Percentiles rank a stretch among this genome's conserved stretches.
Conservation (phyloP, 495 filamentous ascomycete genomes). For the Penicillium arizonense region DNA sequence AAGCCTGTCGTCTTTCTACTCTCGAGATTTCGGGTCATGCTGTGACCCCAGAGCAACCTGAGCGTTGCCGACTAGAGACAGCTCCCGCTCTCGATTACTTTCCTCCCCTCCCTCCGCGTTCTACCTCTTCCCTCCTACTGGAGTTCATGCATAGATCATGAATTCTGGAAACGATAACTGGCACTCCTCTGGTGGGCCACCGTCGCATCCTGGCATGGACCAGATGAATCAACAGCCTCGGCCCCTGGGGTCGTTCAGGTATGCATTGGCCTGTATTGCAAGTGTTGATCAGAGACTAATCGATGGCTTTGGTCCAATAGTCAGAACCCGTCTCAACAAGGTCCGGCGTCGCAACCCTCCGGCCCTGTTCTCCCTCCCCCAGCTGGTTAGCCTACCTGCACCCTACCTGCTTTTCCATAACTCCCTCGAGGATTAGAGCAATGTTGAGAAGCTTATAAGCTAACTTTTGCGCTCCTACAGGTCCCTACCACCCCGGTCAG, state of each 20-base stretch:
- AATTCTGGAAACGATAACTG: constrained; percentile 50
- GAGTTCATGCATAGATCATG: constrained; percentile 36
- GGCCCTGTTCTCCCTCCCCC: constrained; percentile 51
- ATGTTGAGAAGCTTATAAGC: neutral
- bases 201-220: constrained; percentile 46
- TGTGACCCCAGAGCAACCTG: constrained; percentile 22
- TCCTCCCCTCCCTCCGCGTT: constrained; percentile 1
- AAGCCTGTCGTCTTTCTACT: neutral
- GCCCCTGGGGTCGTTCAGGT: constrained; percentile 46
- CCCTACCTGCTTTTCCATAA: constrained; percentile 5
- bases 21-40: constrained; percentile 19
- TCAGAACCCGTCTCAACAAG: constrained; percentile 49
- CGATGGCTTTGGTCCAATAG: constrained; percentile 20
- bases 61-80: constrained; percentile 19
- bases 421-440: no score
- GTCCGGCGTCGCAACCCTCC: constrained; percentile 44
- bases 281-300: constrained; percentile 14
- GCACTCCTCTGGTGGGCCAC: constrained; percentile 45
- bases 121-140: neutral
- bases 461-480: constrained; percentile 30
- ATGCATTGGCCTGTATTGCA: constrained; percentile 10
- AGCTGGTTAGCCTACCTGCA: constrained; percentile 36
- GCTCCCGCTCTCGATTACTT: constrained; percentile 17
- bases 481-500: constrained; percentile 46
- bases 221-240: constrained; percentile 47